Percentiles rank a stretch among this genome's conserved stretches.
These are phyloP conservation scores for Exobasidium rhododendri DNA, from an alignment of 1,284 basidiomycete genomes.

Conservation along the genomic window DNA sequence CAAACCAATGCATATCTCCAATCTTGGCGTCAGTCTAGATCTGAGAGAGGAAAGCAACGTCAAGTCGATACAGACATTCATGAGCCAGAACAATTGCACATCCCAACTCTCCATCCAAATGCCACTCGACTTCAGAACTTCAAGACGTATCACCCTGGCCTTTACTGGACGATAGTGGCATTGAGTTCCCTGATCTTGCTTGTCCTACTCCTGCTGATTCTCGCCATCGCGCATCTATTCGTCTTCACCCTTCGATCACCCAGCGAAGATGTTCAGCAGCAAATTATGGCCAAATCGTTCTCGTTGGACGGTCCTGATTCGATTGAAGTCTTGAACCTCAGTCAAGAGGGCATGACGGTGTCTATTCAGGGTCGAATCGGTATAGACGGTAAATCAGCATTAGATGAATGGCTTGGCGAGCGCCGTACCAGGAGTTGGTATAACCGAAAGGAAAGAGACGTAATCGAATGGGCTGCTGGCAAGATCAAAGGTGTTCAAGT, in stretches of 20 bases:
- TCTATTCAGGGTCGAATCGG: slow-evolving; percentile 43
- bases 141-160: neutral
- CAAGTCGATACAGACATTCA: neutral
- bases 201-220: slow-evolving; percentile 26
- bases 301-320: slow-evolving; percentile 41
- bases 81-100: neutral
- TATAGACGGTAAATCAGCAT: slow-evolving; percentile 39
- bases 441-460: slow-evolving; percentile 37
- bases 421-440: slow-evolving; percentile 30
- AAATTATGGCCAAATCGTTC: slow-evolving; percentile 39
- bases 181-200: slow-evolving; percentile 26
- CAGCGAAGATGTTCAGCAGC: slow-evolving; percentile 27
- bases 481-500: slow-evolving; percentile 43
- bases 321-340: slow-evolving; percentile 39
- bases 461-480: slow-evolving; percentile 43
- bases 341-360: slow-evolving; percentile 37
- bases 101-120: neutral
- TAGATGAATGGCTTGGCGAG: slow-evolving; percentile 43
- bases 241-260: slow-evolving; percentile 32
- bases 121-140: neutral
- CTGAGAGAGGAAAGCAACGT: slow-evolving; percentile 3
- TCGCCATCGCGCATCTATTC: slow-evolving; percentile 34
- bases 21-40: neutral
- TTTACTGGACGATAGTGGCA: slow-evolving; percentile 14
- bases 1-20: neutral